Evolutionary conservation across 2,329 filamentous ascomycete species (phyloP), one percentile per base, ranked within the genome.

Genomic region (Elsinoe australis): DNA sequence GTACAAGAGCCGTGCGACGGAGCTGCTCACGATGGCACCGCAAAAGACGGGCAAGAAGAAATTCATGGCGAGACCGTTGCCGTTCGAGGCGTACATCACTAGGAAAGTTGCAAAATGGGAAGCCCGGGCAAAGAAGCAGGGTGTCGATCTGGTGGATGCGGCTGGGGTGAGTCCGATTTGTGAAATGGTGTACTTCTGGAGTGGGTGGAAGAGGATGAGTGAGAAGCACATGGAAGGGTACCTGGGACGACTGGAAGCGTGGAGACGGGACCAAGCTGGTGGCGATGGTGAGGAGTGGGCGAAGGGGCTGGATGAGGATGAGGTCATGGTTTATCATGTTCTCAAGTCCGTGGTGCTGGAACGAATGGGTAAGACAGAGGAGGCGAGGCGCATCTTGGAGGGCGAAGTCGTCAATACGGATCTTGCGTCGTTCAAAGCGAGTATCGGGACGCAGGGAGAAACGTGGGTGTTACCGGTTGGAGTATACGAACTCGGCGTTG

Each of bases 171-270:
- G 82, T 51, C 92, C 92, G 0, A 71, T 87, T 0, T 79, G 88
- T 58, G 92, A 96, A 69, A 94, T 96, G 84, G 82, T 85, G 9
- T 94, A 90, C 63, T 80, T 96, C 58, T 96, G 89, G 89, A 89
- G 87, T 59, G 90, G 89, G 0, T 80, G 79, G 57, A 90, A 86
- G 65, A 80, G 87, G 48, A 94, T 95, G 86, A 71, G 76, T 2
- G 58, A 67, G 1, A 67, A 68, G 0, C 77, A 90, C 51, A 70
- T 95, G 10, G 70, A 83, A 39, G 67, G 71, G 33, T 85, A 80
- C 0, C 62, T 87, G 29, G 66, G 62, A 1, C 74, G 75, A n/a
- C 67, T 95, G 8, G 69, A 71, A 0, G 94, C 87, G 67, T 81
- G 78, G 24, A 28, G 8, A 9, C n/a, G 10, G 21, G 39, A 78